Conservation (phyloP, 345 rosid species). For the Dipteronia dyeriana region DNA sequence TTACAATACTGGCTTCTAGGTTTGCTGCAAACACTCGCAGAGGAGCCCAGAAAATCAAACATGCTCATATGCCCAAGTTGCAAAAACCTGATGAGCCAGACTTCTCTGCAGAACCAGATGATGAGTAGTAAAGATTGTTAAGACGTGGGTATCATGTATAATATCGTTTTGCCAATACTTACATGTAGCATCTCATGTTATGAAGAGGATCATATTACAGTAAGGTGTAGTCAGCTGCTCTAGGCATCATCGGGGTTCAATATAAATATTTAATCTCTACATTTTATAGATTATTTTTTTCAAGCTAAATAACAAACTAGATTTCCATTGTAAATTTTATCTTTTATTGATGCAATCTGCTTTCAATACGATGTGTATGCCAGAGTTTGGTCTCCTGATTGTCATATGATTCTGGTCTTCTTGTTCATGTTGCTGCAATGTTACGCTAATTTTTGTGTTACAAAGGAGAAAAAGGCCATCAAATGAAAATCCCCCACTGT, state of each 20-base stretch:
- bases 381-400: not conserved
- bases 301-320: not conserved
- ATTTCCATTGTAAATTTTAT: not conserved
- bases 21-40: constrained; percentile 73
- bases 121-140: constrained; percentile 26
- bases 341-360: not conserved
- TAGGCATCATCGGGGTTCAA: not conserved
- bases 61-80: constrained; percentile 52
- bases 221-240: not conserved
- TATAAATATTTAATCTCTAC: not conserved
- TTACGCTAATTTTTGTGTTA: no score
- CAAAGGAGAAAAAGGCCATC: no score
- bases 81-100: constrained; percentile 87
- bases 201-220: not conserved
- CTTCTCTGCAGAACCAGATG: constrained; percentile 59
- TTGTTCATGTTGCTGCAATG: no score
- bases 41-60: constrained; percentile 60
- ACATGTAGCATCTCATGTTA: not conserved
- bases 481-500: no score
- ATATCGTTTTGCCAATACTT: not conserved
- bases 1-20: constrained; percentile 64
- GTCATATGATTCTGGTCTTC: not conserved
- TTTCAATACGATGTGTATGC: not conserved
- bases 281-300: no score
- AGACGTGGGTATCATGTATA: not conserved